phyloP scores from a whole-genome alignment of 2,329 filamentous ascomycete species.

The Fusarium sublunatum region DNA sequence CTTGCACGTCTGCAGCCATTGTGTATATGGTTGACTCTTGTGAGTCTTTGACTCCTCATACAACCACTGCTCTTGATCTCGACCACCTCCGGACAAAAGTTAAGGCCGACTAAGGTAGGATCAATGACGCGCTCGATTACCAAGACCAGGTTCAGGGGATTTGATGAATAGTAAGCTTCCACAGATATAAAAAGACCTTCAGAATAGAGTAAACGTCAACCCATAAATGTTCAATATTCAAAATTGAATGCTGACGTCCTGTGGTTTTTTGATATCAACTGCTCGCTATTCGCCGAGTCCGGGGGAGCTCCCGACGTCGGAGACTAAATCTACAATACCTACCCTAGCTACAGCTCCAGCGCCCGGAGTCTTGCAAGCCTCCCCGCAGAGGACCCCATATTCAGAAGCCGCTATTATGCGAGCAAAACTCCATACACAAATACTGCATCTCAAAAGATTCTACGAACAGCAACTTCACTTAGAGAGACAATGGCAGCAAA shows the following conservation, averaged over 20 bases:
- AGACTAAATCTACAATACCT: constrained; percentile 5
- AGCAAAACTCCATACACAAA: neutral
- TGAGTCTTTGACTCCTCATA: constrained; percentile 19
- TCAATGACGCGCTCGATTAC: neutral
- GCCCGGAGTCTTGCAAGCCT: constrained; percentile 14
- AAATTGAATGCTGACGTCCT: constrained; percentile 26
- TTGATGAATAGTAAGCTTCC: neutral
- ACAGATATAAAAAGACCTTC: neutral
- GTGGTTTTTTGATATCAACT: constrained; percentile 30
- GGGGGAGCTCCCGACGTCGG: constrained; percentile 30
- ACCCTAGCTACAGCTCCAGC: neutral
- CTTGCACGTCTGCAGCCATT: constrained; percentile 42
- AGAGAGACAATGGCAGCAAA: neutral
- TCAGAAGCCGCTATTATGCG: neutral
- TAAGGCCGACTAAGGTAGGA: neutral
- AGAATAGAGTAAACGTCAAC: neutral
- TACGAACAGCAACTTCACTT: neutral
- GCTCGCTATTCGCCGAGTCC: constrained; percentile 31
- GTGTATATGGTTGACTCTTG: constrained; percentile 4
- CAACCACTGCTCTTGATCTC: constrained; percentile 1
- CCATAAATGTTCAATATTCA: constrained; percentile 3
- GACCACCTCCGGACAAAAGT: neutral
- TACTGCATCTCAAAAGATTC: neutral
- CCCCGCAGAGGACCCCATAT: constrained; percentile 1
- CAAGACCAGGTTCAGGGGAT: neutral